Evolutionary conservation across 1,139 yeast genomes (phyloP).

Genomic region (Suhomyces terraborum): DNA sequence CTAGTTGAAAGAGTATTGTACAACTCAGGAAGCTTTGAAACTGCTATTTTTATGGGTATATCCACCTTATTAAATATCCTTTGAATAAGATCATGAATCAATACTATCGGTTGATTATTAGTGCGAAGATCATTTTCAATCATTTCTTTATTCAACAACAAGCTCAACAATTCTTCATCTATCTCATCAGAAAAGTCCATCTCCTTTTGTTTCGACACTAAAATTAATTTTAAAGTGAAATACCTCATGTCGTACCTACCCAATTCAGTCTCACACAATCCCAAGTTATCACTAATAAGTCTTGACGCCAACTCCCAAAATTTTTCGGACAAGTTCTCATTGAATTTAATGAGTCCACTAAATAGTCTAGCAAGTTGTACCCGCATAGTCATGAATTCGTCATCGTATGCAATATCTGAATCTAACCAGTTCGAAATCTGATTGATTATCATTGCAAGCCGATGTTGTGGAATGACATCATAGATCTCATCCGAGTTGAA

Average conservation of each 20-base stretch:
- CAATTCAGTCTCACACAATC: constrained; percentile 43
- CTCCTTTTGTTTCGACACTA: constrained; percentile 26
- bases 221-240: constrained; percentile 48
- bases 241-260: constrained; percentile 46
- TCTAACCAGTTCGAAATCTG: constrained; percentile 60
- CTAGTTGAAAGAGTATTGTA: constrained; percentile 26
- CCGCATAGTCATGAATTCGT: constrained; percentile 52
- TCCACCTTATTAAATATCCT: constrained; percentile 28
- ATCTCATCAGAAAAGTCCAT: constrained; percentile 20
- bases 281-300: constrained; percentile 54
- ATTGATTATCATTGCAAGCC: constrained; percentile 60
- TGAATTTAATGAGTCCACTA: constrained; percentile 24
- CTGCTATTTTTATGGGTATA: constrained; percentile 19
- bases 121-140: constrained; percentile 17
- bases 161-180: constrained; percentile 42
- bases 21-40: constrained; percentile 21
- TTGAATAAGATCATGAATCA: constrained; percentile 38
- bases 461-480: constrained; percentile 54
- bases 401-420: constrained; percentile 61
- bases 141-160: constrained; percentile 32
- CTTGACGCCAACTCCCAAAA: constrained; percentile 38
- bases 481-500: constrained; percentile 36
- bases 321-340: constrained; percentile 29
- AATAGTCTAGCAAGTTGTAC: constrained; percentile 55
- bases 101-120: constrained; percentile 33